phyloP scores from a whole-genome alignment of 257 asterid genomes.

The Ilex asprella region DNA sequence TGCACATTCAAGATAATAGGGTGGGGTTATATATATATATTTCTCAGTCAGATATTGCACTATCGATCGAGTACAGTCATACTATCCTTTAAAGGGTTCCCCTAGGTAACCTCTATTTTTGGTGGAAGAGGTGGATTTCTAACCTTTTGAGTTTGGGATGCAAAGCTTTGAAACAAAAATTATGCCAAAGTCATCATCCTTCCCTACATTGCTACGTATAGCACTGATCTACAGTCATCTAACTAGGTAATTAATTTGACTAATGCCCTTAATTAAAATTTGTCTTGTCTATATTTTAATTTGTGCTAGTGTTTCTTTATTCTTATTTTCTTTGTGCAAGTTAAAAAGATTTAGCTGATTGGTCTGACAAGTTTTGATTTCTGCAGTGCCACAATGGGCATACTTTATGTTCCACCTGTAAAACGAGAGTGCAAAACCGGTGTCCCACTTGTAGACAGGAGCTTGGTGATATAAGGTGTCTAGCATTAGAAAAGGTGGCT shows the following conservation, averaged over 20 bases:
- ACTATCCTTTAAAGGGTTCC: too few species aligned
- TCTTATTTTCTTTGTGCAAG: not conserved
- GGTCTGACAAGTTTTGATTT: slow-evolving; percentile 10
- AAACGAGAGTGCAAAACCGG: slow-evolving; percentile 74
- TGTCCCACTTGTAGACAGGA: slow-evolving; percentile 68
- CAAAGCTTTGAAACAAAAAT: too few species aligned
- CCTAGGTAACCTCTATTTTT: too few species aligned
- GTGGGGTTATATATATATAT: too few species aligned
- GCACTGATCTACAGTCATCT: too few species aligned
- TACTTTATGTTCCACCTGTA: slow-evolving; percentile 84
- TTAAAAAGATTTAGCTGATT: not conserved
- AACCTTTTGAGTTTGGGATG: too few species aligned
- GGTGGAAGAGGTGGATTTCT: too few species aligned
- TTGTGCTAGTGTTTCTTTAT: not conserved
- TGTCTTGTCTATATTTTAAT: not conserved
- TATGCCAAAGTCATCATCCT: too few species aligned
- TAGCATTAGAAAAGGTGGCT: slow-evolving; percentile 87
- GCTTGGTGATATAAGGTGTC: slow-evolving; percentile 90
- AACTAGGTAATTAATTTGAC: not conserved
- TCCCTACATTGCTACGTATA: too few species aligned
- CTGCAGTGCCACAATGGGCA: slow-evolving; percentile 89
- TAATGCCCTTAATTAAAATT: not conserved
- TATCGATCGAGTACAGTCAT: too few species aligned
- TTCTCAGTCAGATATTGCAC: too few species aligned
- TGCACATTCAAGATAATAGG: too few species aligned